Conservation (phyloP, 2,329 filamentous ascomycete genomes). For the Colletotrichum paranaense region DNA sequence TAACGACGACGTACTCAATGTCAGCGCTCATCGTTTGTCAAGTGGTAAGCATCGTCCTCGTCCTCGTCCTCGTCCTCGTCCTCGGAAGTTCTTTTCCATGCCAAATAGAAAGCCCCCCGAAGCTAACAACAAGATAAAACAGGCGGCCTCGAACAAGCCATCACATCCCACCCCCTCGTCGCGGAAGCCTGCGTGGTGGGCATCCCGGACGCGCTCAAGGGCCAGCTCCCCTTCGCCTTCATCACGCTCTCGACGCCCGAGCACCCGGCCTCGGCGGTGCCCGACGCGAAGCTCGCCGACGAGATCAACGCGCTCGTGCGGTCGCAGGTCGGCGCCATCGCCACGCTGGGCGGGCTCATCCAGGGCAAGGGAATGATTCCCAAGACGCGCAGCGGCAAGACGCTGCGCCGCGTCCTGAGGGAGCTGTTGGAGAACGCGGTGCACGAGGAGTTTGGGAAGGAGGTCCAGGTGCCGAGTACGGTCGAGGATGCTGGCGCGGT, state of each 20-base stretch:
- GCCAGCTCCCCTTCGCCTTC: constrained; percentile 92
- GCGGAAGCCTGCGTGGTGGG: constrained; percentile 89
- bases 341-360: constrained; percentile 85
- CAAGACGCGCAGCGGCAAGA: constrained; percentile 93
- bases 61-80: not conserved
- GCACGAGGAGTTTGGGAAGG: constrained; percentile 76
- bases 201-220: constrained; percentile 87
- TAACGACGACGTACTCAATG: constrained; percentile 91
- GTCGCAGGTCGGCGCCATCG: constrained; percentile 87
- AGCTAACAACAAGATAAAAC: not conserved
- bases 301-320: constrained; percentile 82
- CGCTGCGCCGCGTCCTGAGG: constrained; percentile 81
- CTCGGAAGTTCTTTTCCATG: not conserved
- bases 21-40: constrained; percentile 91
- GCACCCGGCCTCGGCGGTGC: constrained; percentile 63
- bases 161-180: constrained; percentile 81
- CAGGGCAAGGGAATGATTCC: constrained; percentile 89
- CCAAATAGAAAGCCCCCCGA: not conserved
- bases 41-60: constrained; percentile 69
- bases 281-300: constrained; percentile 53
- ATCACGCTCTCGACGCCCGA: constrained; percentile 65
- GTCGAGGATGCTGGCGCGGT: constrained; percentile 85
- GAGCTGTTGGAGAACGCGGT: constrained; percentile 87
- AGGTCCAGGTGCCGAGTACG: constrained; percentile 82
- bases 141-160: constrained; percentile 92